Percentiles rank a stretch among this genome's conserved stretches.
Evolutionary conservation across 2,329 filamentous ascomycete species (phyloP).

Genomic region (Bimuria novae-zelandiae): DNA sequence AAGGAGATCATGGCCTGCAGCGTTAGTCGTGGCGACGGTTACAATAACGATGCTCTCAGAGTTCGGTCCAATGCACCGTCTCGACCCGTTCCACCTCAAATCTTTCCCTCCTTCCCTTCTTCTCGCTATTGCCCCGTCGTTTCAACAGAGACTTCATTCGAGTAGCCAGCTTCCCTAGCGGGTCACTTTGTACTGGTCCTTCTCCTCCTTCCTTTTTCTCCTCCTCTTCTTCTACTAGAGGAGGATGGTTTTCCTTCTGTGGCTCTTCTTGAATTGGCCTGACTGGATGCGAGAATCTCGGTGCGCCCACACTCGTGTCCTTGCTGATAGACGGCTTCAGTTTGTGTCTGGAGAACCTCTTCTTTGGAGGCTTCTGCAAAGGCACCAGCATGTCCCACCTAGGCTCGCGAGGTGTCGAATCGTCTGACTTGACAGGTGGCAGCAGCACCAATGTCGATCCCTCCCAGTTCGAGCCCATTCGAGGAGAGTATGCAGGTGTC

Average conservation of each 20-base stretch:
- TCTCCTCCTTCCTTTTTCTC: constrained; percentile 19
- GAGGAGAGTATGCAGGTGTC: constrained; percentile 43
- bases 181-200: constrained; percentile 17
- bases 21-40: background rate
- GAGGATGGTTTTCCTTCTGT: constrained; percentile 21
- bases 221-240: constrained; percentile 20
- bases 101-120: constrained; percentile 31
- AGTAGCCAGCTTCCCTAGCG: constrained; percentile 36
- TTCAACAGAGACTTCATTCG: constrained; percentile 38
- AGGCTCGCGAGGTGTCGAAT: constrained; percentile 35
- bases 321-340: constrained; percentile 4
- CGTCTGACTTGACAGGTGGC: constrained; percentile 34
- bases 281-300: constrained; percentile 22
- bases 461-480: constrained; percentile 32
- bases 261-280: constrained; percentile 16
- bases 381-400: constrained; percentile 41
- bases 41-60: constrained; percentile 20
- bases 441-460: constrained; percentile 34
- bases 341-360: constrained; percentile 8
- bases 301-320: constrained; percentile 1
- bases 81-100: constrained; percentile 38
- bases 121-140: constrained; percentile 22
- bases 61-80: constrained; percentile 44
- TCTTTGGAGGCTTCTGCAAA: constrained; percentile 15
- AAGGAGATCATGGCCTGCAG: constrained; percentile 1